These are phyloP conservation scores for Chamaecyparis obtusa DNA, from an alignment of 75 land plant genomes.

Conservation along the genomic window DNA sequence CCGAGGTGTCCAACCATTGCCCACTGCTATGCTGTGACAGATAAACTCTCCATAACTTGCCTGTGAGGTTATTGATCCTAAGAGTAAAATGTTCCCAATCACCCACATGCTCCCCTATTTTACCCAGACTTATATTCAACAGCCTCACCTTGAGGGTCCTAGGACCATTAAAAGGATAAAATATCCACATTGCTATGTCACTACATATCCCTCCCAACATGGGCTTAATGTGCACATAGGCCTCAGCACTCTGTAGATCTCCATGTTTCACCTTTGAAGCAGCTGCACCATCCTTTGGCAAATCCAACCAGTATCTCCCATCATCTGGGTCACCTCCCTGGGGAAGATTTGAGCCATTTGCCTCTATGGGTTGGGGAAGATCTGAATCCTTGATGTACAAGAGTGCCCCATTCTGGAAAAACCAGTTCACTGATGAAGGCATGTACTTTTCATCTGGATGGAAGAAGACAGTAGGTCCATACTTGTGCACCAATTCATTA, in stretches of 20 bases:
- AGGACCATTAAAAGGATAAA: slow-evolving; percentile 44
- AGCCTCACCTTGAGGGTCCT: slow-evolving; percentile 21
- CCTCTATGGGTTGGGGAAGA: neutral
- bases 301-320: slow-evolving; percentile 34
- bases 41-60: slow-evolving; percentile 28
- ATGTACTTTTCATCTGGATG: slow-evolving; percentile 35
- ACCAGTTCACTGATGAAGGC: slow-evolving; percentile 36
- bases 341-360: slow-evolving; percentile 37
- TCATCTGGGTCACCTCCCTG: slow-evolving; percentile 32
- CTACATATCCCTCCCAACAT: slow-evolving; percentile 35
- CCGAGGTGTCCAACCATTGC: slow-evolving; percentile 28
- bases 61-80: slow-evolving; percentile 34
- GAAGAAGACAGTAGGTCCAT: slow-evolving; percentile 36
- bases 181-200: slow-evolving; percentile 34
- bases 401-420: slow-evolving; percentile 30
- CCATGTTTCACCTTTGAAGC: slow-evolving; percentile 29
- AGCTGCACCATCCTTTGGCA: slow-evolving; percentile 25
- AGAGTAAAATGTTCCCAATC: slow-evolving; percentile 53
- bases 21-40: slow-evolving; percentile 41
- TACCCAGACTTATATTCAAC: slow-evolving; percentile 23
- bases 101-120: slow-evolving; percentile 31
- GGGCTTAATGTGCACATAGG: slow-evolving; percentile 37
- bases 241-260: slow-evolving; percentile 23
- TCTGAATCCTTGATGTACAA: slow-evolving; percentile 15
- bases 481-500: slow-evolving; percentile 10